Evolutionary conservation across 75 land plant genomes (phyloP).

Genomic region (Azolla pinnata): DNA sequence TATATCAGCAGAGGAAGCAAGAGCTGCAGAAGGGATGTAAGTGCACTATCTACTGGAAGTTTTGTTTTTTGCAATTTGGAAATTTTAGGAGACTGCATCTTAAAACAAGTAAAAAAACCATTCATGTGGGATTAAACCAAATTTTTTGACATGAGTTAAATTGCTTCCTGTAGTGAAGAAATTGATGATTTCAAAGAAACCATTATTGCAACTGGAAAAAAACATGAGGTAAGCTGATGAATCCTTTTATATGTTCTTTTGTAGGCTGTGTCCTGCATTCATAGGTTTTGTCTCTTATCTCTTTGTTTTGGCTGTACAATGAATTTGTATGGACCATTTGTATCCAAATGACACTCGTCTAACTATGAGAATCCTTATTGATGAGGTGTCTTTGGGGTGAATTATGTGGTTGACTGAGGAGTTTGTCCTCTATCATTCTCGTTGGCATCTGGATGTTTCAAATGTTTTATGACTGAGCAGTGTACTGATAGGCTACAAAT

Average conservation of each 20-base stretch:
- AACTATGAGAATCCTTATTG: too few species aligned
- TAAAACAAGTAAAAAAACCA: background rate
- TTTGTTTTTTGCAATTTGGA: background rate
- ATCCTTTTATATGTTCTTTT: background rate
- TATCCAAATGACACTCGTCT: too few species aligned
- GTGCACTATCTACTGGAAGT: background rate
- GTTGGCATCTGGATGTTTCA: too few species aligned
- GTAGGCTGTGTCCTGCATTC: too few species aligned
- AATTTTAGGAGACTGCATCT: background rate
- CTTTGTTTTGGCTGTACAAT: too few species aligned
- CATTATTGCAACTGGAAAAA: constrained; percentile 70
- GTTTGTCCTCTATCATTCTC: too few species aligned
- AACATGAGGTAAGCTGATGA: constrained; percentile 55
- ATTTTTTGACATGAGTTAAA: background rate
- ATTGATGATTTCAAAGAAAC: constrained; percentile 68
- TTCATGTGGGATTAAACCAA: background rate
- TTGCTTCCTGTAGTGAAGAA: constrained; percentile 2
- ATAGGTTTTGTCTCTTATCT: too few species aligned
- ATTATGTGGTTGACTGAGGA: too few species aligned
- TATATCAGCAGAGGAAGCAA: constrained; percentile 85
- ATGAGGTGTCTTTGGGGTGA: too few species aligned
- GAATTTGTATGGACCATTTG: too few species aligned
- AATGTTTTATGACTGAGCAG: too few species aligned
- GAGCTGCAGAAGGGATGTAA: constrained; percentile 46
- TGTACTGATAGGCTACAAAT: background rate